These are phyloP conservation scores for Tanacetum coccineum DNA, from an alignment of 129 eudicot species.

Conservation along the genomic window DNA sequence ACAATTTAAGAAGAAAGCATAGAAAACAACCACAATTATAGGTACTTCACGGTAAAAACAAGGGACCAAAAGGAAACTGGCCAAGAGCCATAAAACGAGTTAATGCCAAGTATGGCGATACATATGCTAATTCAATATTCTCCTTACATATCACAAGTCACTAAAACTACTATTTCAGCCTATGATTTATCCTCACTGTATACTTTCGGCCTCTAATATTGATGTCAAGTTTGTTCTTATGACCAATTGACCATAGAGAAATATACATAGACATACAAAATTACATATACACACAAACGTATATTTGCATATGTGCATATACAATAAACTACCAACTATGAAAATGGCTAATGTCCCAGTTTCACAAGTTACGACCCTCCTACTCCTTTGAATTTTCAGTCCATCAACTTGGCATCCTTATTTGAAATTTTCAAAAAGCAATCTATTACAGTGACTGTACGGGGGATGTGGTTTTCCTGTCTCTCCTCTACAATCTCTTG, in stretches of 20 bases:
- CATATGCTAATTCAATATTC: constrained; percentile 5
- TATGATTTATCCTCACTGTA: no score
- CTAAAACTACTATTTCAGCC: neutral
- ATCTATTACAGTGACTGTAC: neutral
- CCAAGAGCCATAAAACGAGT: no score
- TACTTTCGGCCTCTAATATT: neutral
- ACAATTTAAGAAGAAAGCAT: neutral
- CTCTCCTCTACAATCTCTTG: constrained; percentile 2
- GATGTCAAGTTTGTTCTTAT: neutral
- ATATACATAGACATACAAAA: neutral
- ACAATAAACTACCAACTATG: neutral
- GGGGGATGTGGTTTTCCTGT: neutral
- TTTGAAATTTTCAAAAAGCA: neutral
- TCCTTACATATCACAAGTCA: neutral
- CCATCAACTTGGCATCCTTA: neutral
- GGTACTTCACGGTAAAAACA: neutral
- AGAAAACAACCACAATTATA: neutral
- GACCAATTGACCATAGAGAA: no score
- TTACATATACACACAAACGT: no score
- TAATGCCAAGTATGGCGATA: neutral
- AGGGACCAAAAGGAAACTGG: neutral
- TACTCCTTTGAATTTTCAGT: neutral
- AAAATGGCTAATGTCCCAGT: constrained; percentile 4
- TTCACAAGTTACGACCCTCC: constrained; percentile 3
- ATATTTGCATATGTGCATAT: no score